phyloP scores from a whole-genome alignment of 768 basidiomycete genomes.

The Tricholoma terreum region DNA sequence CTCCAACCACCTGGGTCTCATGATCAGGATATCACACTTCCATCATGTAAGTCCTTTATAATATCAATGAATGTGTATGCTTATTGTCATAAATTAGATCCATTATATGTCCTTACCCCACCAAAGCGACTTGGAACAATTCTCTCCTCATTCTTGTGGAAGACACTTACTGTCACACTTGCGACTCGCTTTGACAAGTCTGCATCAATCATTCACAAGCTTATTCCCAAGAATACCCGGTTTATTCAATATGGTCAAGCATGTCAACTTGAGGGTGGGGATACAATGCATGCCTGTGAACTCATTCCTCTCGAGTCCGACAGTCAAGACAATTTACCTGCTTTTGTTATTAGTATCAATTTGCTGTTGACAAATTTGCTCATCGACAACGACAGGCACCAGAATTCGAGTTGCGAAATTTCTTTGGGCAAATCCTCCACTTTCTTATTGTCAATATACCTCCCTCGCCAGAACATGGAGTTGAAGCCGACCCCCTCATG shows the following conservation, averaged over 20 bases:
- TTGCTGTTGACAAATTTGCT: background rate
- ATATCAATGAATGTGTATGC: background rate
- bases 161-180: background rate
- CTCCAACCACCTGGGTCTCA: conserved; percentile 14
- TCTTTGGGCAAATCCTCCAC: background rate
- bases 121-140: background rate
- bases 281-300: background rate
- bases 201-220: background rate
- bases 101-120: too few species aligned
- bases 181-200: background rate
- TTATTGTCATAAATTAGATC: background rate
- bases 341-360: background rate
- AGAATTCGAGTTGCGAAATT: background rate
- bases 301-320: background rate
- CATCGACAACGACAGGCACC: background rate
- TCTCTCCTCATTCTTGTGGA: background rate
- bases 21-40: conserved; percentile 2
- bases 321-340: background rate
- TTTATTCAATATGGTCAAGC: too few species aligned
- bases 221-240: background rate
- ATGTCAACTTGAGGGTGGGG: background rate
- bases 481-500: background rate
- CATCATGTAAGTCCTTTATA: conserved; percentile 9
- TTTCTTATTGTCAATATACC: background rate
- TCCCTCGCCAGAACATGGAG: background rate